A percentile compares a stretch with the other conserved stretches of the same genome.
Conservation (phyloP, 805 yeast species). For the Hanseniaspora jakobsenii region DNA sequence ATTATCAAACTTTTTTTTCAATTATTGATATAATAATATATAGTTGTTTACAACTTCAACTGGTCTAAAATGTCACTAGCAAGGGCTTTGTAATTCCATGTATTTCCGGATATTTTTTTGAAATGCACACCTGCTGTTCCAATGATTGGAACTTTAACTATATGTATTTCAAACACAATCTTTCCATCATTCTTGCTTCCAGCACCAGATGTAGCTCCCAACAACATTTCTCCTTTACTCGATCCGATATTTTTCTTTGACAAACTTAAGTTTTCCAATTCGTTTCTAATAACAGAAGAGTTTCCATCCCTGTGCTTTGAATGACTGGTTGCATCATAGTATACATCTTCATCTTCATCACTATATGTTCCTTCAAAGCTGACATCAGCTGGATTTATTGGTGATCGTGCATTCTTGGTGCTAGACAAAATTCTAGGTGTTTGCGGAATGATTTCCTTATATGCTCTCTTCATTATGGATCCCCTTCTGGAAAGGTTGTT, state of each 20-base stretch:
- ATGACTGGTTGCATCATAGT: not conserved
- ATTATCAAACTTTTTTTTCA: too few relatives aligned
- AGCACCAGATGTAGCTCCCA: too few relatives aligned
- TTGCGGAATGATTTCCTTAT: conserved; percentile 36
- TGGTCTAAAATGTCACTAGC: conserved; percentile 74
- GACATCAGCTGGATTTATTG: conserved; percentile 14
- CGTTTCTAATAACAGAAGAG: not conserved
- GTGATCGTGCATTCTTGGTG: conserved; percentile 43
- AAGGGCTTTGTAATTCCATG: conserved; percentile 86
- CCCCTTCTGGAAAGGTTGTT: conserved; percentile 19
- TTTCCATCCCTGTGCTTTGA: conserved; percentile 13
- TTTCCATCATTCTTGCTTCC: too few relatives aligned
- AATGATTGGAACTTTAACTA: conserved; percentile 83
- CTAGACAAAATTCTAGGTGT: conserved; percentile 41
- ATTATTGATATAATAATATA: too few relatives aligned
- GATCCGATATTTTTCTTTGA: conserved; percentile 17
- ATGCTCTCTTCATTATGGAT: conserved; percentile 22
- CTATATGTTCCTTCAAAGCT: conserved; percentile 3
- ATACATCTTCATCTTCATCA: conserved; percentile 3
- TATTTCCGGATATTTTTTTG: conserved; percentile 83
- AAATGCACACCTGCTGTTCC: conserved; percentile 89
- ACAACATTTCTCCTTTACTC: not conserved
- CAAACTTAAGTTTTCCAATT: conserved; percentile 1
- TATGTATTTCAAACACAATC: conserved; percentile 74
- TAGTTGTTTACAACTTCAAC: conserved; percentile 52